Conservation (phyloP, 208 protist genomes). For the Lotmaria passim region DNA sequence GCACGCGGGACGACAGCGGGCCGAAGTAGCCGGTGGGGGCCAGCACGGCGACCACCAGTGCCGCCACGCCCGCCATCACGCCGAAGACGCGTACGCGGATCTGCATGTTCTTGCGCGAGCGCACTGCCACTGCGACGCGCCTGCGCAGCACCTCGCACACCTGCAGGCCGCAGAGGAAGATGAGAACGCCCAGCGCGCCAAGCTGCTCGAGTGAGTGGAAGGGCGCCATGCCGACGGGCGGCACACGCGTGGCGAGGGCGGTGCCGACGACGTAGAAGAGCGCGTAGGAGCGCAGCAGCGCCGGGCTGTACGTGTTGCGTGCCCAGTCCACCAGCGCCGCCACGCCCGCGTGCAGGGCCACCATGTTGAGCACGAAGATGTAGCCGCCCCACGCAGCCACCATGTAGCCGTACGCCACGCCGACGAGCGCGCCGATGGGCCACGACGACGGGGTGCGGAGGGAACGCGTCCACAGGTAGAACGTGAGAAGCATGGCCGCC, state of each 20-base stretch:
- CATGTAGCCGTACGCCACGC: slow-evolving; percentile 91
- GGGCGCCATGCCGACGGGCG: slow-evolving; percentile 94
- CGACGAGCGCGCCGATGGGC: slow-evolving; percentile 57
- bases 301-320: slow-evolving; percentile 74
- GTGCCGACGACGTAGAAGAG: slow-evolving; percentile 96
- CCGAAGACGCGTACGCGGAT: slow-evolving; percentile 42
- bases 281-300: slow-evolving; percentile 95
- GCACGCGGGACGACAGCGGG: slow-evolving; percentile 64
- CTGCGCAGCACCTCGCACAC: slow-evolving; percentile 35
- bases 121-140: slow-evolving; percentile 29
- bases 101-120: slow-evolving; percentile 31
- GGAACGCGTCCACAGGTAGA: slow-evolving; percentile 91
- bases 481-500: slow-evolving; percentile 95
- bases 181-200: slow-evolving; percentile 87
- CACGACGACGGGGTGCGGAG: slow-evolving; percentile 52
- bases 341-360: slow-evolving; percentile 94
- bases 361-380: slow-evolving; percentile 98
- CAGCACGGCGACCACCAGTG: slow-evolving; percentile 35
- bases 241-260: slow-evolving; percentile 93
- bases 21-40: slow-evolving; percentile 55
- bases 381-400: slow-evolving; percentile 97
- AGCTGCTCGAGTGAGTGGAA: slow-evolving; percentile 96
- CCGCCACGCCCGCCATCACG: slow-evolving; percentile 23
- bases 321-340: slow-evolving; percentile 84
- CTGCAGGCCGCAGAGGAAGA: slow-evolving; percentile 47